Evolutionary conservation across 2,329 filamentous ascomycete genomes (phyloP), one percentile per base, ranked within the genome.

Genomic region (Botrytis galanthina): DNA sequence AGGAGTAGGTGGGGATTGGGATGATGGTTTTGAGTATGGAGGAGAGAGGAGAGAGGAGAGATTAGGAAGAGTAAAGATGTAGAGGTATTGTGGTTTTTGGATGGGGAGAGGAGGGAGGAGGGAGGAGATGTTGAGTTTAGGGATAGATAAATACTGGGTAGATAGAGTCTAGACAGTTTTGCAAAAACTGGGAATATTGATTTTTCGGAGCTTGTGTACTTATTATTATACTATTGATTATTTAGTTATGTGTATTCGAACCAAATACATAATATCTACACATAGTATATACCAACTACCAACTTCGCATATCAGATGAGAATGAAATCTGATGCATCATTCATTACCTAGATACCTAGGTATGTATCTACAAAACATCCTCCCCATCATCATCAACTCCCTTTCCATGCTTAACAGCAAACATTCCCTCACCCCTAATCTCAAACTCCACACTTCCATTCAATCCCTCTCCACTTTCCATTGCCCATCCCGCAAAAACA

Each of bases 401-500:
- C 4, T 22, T 61, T 14, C 48, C 64, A 61, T 73, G 74, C 67
- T 73, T 73, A 14, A 76, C 70, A 71, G 76, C 82, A 76, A 81
- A 84, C 20, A 91, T 71, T 0, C 93, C 93, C 0, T 88, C 90
- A 80, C 87, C 88, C 78, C 86, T 89, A 73, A 98, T 91, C 81
- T 94, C 91, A 81, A 94, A 97, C 79, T 93, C 91, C 6, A 91
- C 85, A 22, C 88, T 89, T 12, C 84, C 84, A 1, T 83, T 79
- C 71, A 86, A 75, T 18, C 86, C 84, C 70, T 86, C 81, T 26
- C 87, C 84, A 75, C 84, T 85, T 2, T 86, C 86, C 3, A 84
- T 83, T 6, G 88, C 88, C 87, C 97, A 96, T 2, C 93, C 88
- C 67, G 94, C 92, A 84, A 97, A 98, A 1, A 97, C 95, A 14